Conservation (phyloP, 106 monocot genomes). For the Chionographis japonica region DNA sequence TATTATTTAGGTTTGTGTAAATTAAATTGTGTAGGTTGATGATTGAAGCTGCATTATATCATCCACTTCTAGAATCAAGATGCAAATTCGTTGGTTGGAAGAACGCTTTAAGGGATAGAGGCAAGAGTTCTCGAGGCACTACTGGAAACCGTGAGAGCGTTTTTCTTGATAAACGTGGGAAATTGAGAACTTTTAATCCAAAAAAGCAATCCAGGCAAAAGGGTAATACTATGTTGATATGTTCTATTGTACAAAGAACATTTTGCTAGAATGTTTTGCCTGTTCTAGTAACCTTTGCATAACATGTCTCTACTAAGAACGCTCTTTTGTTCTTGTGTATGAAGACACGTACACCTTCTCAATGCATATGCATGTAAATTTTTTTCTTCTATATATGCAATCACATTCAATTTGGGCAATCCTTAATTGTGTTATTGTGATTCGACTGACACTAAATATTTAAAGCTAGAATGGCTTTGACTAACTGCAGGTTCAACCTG, state of each 20-base stretch:
- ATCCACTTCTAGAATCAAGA: conserved; percentile 14
- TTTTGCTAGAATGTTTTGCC: background rate
- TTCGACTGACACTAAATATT: no score
- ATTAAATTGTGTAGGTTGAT: conserved; percentile 29
- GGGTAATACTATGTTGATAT: conserved; percentile 24
- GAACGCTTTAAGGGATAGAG: conserved; percentile 12
- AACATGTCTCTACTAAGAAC: no score
- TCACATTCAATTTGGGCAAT: no score
- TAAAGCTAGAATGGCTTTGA: no score
- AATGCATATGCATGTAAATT: no score
- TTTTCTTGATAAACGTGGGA: conserved; percentile 61
- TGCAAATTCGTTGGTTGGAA: conserved; percentile 2
- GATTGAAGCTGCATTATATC: conserved; percentile 22
- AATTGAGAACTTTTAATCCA: conserved; percentile 39
- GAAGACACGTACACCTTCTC: no score
- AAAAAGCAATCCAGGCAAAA: conserved; percentile 75
- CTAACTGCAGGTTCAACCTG: no score
- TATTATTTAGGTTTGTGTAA: no score
- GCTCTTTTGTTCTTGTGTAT: no score
- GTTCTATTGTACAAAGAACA: background rate
- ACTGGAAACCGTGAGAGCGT: conserved; percentile 22
- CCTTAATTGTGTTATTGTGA: no score
- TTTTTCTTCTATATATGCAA: no score
- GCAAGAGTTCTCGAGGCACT: conserved; percentile 10
- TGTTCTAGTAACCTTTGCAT: no score